A percentile compares a stretch with the other conserved stretches of the same genome.
Evolutionary conservation across 805 yeast genomes (phyloP).

Genomic region (Lipomyces kockii): DNA sequence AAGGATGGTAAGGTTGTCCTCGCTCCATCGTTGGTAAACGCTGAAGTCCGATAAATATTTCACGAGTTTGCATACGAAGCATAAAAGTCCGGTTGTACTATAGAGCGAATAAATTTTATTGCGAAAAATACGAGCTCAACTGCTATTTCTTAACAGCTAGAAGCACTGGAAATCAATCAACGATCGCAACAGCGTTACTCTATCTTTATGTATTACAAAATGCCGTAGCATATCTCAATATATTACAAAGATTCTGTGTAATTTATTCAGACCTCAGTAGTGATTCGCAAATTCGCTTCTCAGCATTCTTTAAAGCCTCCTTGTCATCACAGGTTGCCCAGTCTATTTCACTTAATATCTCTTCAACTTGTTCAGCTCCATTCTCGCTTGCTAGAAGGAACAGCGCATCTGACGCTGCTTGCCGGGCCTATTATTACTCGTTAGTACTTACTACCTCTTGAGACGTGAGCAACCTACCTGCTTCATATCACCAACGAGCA

Average conservation of each 20-base stretch:
- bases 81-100: neutral
- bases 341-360: slow-evolving; percentile 3
- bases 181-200: neutral
- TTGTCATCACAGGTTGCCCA: slow-evolving; percentile 6
- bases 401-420: slow-evolving; percentile 24
- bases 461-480: slow-evolving; percentile 6
- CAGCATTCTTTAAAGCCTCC: neutral
- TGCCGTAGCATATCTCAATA: neutral
- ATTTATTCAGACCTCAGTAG: neutral
- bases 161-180: too few relatives aligned
- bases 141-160: too few relatives aligned
- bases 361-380: slow-evolving; percentile 6
- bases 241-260: neutral
- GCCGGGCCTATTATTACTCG: slow-evolving; percentile 18
- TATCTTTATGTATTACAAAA: neutral
- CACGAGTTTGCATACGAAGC: neutral
- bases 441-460: neutral
- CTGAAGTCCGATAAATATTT: slow-evolving; percentile 70
- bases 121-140: too few relatives aligned
- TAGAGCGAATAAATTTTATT: neutral
- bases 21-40: slow-evolving; percentile 71
- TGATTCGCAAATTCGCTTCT: neutral
- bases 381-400: slow-evolving; percentile 13
- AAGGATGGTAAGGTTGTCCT: slow-evolving; percentile 77
- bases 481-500: slow-evolving; percentile 12